Conservation (phyloP, 208 protist genomes). For the Acanthamoeba culbertsoni region DNA sequence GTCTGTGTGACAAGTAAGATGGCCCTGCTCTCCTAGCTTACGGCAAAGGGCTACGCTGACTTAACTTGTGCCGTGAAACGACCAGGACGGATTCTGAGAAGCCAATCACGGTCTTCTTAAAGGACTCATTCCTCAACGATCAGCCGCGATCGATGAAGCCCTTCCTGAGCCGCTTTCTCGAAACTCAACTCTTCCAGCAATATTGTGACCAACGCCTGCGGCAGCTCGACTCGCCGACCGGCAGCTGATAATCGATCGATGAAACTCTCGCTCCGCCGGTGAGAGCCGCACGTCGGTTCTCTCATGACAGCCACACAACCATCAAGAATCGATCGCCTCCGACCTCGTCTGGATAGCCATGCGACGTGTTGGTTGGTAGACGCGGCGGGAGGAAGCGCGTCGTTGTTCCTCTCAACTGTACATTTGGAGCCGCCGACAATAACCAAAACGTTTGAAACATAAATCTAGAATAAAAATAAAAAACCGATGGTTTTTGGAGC, state of each 20-base stretch:
- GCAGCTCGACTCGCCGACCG: constrained; percentile 32
- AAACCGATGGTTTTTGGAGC: not conserved
- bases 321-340: not conserved
- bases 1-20: constrained; percentile 29
- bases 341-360: not conserved
- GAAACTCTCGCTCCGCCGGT: too few relatives aligned
- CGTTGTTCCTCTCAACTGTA: too few relatives aligned
- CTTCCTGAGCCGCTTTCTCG: constrained; percentile 51
- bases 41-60: not conserved
- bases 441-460: too few relatives aligned
- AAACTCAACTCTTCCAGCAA: constrained; percentile 46
- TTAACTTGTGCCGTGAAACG: not conserved
- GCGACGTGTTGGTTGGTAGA: not conserved
- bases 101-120: constrained; percentile 54
- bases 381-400: too few relatives aligned
- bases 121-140: constrained; percentile 54
- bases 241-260: too few relatives aligned
- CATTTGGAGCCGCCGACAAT: too few relatives aligned
- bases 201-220: constrained; percentile 60
- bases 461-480: not conserved
- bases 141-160: not conserved
- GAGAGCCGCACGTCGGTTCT: too few relatives aligned
- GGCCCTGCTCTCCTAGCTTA: not conserved
- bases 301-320: not conserved
- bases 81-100: constrained; percentile 55